A percentile compares a stretch with the other conserved stretches of the same genome.
These are phyloP conservation scores for Bolboschoenoplectus hybrid DNA, from an alignment of 202 grass and related monocot genomes.

Conservation along the genomic window DNA sequence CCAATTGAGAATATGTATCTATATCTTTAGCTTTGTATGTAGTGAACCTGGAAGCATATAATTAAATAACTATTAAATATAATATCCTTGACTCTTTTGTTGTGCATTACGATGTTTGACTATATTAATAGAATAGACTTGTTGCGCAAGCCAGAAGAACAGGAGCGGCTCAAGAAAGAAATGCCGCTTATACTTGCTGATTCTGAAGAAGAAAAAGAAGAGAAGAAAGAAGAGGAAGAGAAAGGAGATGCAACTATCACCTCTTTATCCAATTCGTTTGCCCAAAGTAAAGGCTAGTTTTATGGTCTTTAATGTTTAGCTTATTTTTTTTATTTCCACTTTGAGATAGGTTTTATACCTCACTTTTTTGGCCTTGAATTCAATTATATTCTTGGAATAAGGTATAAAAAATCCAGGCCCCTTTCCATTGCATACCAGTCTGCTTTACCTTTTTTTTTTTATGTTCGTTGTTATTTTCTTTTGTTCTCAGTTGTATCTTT, in stretches of 20 bases:
- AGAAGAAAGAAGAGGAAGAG: constrained; percentile 34
- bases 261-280: not conserved
- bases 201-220: constrained; percentile 46
- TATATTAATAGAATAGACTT: constrained; percentile 51
- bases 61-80: not conserved
- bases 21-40: not conserved
- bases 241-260: constrained; percentile 1
- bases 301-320: not conserved
- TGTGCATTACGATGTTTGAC: constrained; percentile 49
- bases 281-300: constrained; percentile 26
- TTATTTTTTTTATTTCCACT: not conserved
- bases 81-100: constrained; percentile 60
- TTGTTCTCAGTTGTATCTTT: constrained; percentile 9
- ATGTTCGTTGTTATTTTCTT: not conserved
- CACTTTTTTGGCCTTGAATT: not conserved
- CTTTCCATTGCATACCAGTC: not conserved
- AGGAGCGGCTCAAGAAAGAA: constrained; percentile 63
- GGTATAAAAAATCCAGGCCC: not conserved
- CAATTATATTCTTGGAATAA: constrained; percentile 5
- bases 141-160: constrained; percentile 62
- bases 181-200: constrained; percentile 62
- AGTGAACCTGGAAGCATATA: not conserved
- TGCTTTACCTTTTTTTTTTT: constrained; percentile 12
- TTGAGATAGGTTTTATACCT: constrained; percentile 16
- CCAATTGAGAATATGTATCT: not conserved